Evolutionary conservation across 768 basidiomycete genomes (phyloP).

Genomic region (Mrakia blollopis): DNA sequence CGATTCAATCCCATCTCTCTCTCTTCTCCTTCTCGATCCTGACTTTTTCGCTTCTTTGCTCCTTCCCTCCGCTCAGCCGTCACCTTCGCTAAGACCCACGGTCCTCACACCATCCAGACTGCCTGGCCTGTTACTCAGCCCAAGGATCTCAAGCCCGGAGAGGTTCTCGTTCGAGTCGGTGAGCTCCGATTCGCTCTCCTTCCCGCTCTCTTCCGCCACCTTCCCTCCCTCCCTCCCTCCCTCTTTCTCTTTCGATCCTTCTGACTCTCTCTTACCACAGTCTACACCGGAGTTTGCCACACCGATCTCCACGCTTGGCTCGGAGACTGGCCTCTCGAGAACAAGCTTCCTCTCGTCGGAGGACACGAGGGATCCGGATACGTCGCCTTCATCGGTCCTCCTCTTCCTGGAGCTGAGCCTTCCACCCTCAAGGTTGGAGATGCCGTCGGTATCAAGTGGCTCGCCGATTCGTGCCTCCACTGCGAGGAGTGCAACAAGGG

Average conservation of each 20-base stretch:
- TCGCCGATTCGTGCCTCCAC: constrained; percentile 55
- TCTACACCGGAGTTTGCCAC: constrained; percentile 56
- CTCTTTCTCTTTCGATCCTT: background rate
- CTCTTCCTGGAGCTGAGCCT: constrained; percentile 47
- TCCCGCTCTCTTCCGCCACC: too few species aligned
- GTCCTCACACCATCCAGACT: constrained; percentile 32
- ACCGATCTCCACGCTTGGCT: constrained; percentile 67
- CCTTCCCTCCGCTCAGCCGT: constrained; percentile 27
- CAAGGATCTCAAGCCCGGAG: constrained; percentile 39
- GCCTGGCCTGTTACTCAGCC: constrained; percentile 40
- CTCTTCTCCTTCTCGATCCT: background rate
- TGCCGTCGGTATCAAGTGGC: constrained; percentile 40
- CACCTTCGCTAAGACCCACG: constrained; percentile 30
- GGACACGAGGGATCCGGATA: constrained; percentile 81
- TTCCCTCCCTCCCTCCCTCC: background rate
- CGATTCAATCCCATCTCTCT: background rate
- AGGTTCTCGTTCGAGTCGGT: constrained; percentile 44
- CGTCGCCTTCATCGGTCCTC: constrained; percentile 70
- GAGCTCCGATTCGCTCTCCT: too few species aligned
- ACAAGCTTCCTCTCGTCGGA: constrained; percentile 62
- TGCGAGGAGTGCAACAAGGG: constrained; percentile 74
- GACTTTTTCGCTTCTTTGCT: background rate
- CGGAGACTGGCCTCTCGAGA: constrained; percentile 75
- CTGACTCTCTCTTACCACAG: background rate
- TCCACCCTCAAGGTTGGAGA: constrained; percentile 45